Conservation (phyloP, 371 early-diverging fungal genomes). For the Sporodiniella umbellata region DNA sequence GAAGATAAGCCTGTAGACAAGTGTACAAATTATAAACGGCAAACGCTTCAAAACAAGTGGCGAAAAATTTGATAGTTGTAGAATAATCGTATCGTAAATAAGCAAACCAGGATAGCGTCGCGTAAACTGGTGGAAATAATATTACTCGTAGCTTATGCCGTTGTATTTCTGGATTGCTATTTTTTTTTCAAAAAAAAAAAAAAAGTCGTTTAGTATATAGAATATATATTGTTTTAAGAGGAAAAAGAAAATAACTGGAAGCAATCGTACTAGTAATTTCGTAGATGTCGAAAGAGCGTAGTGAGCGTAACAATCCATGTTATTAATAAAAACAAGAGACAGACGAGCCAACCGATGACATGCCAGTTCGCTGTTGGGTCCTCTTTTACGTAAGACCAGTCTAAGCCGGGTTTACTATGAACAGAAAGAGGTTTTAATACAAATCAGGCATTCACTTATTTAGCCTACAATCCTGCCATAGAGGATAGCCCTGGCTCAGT, state of each 20-base stretch:
- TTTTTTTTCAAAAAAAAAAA: too few relatives aligned
- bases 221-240: not conserved
- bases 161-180: conserved; percentile 38
- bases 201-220: too few relatives aligned
- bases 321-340: conserved; percentile 25
- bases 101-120: conserved; percentile 41
- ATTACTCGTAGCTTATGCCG: conserved; percentile 46
- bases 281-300: conserved; percentile 26
- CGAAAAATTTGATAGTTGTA: conserved; percentile 49
- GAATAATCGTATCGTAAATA: conserved; percentile 43
- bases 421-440: not conserved
- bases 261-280: conserved; percentile 36
- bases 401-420: conserved; percentile 16
- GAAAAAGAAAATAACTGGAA: not conserved
- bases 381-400: conserved; percentile 15
- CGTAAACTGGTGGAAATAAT: conserved; percentile 42
- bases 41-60: conserved; percentile 46
- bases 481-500: conserved; percentile 15
- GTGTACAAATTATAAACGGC: conserved; percentile 45
- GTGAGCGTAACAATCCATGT: conserved; percentile 33
- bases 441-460: not conserved
- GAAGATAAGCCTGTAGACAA: conserved; percentile 42
- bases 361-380: conserved; percentile 36
- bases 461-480: conserved; percentile 16
- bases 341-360: conserved; percentile 45